Evolutionary conservation across 78 protist genomes (phyloP).

Genomic region (Monosiga brevicollis): DNA sequence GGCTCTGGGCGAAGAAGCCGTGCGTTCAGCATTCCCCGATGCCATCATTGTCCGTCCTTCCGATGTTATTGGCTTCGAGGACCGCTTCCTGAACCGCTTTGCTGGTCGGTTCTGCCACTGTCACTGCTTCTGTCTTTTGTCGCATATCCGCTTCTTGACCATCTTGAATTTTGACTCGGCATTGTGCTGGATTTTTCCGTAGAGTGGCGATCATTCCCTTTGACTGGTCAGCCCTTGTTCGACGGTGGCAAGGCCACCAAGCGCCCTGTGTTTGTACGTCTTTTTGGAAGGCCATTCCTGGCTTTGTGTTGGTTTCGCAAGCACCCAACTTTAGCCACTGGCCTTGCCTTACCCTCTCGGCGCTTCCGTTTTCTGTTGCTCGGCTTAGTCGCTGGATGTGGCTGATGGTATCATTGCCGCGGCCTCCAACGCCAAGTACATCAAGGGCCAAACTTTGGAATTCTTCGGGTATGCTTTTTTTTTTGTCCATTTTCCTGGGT

Average conservation of each 20-base stretch:
- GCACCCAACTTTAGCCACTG: too few species aligned
- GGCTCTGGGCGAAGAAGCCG: constrained; percentile 28
- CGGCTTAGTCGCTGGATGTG: neutral
- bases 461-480: neutral
- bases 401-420: neutral
- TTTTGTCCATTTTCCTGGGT: neutral
- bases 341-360: neutral
- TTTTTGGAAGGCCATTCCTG: too few species aligned
- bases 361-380: neutral
- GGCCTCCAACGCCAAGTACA: neutral
- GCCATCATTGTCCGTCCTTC: constrained; percentile 46
- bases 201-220: neutral
- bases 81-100: constrained; percentile 26
- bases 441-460: neutral
- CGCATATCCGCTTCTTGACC: neutral
- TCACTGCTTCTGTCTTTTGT: neutral
- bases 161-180: neutral
- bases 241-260: neutral
- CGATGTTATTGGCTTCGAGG: constrained; percentile 31
- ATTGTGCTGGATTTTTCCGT: neutral
- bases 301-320: too few species aligned
- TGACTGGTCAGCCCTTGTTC: neutral
- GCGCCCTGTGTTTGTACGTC: neutral
- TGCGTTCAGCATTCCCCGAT: constrained; percentile 13
- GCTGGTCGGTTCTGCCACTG: neutral